Base-by-base conservation (phyloP, 2,329 filamentous ascomycete genomes). In the Claviceps capensis region DNA sequence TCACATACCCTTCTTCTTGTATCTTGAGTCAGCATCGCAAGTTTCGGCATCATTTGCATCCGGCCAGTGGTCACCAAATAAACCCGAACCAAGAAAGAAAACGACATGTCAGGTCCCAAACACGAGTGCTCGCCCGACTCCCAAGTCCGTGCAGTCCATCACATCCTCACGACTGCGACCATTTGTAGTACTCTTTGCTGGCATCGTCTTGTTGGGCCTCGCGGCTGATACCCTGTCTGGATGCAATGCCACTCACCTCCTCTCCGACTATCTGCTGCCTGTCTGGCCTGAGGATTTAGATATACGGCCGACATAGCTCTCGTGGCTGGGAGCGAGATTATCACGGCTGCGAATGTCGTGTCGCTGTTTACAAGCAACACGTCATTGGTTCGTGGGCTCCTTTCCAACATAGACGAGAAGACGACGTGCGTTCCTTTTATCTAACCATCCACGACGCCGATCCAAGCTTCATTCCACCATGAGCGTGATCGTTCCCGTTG, bases 211-310 rank as follows among this genome's bases (percentile, higher is more conserved):
- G 49, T 65, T 83, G 7, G 78, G 74, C 26, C 69, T 79, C 11
- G 72, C 78, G 3, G 76, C 70, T 57, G 71, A 82, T 60, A 70
- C 76, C 5, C 64, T 82, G 43, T 63, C 69, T 34, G 73, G 78
- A 40, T 83, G 81, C 65, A 70, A 78, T 57, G 65, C 66, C 30
- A 83, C 80, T 2, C 70, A 74, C 52, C 61, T 77, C 16, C 59
- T 74, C 1, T 61, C 62, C 17, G 69, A 72, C 46, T 76, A 69
- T 58, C 59, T 74, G 22, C 69, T 82, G 17, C 69, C 78, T 1
- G 60, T 83, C 48, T 83, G 80, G 80, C 80, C 80, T 0, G 64
- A 69, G 14, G 64, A 73, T 34, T 78, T 83, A 59, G 73, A 82
- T 60, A 61, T 79, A 37, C 70, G 76, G 47, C 79, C 79, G 2